Percentiles rank a stretch among this genome's conserved stretches.
phyloP scores from a whole-genome alignment of 2,329 filamentous ascomycete genomes.

The Pyrenophora seminiperda region DNA sequence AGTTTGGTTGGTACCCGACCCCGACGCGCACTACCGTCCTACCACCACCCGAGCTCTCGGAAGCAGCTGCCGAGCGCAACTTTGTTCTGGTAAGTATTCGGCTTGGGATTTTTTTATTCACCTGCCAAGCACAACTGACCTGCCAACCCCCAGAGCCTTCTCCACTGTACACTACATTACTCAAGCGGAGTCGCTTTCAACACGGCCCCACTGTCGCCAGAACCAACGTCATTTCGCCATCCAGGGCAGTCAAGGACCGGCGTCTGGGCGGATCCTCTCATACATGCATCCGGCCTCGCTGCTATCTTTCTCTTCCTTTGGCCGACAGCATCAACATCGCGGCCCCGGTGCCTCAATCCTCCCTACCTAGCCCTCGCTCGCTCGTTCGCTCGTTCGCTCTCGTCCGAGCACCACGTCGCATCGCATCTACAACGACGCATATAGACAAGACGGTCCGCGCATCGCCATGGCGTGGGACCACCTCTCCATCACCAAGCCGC shows the following conservation, averaged over 20 bases:
- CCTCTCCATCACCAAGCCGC: slow-evolving; percentile 85
- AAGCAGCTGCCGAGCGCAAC: slow-evolving; percentile 7
- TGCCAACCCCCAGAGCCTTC: not conserved
- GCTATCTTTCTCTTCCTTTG: slow-evolving; percentile 23
- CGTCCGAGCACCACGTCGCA: slow-evolving; percentile 10
- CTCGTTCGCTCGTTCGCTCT: slow-evolving; percentile 4
- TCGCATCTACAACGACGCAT: not conserved
- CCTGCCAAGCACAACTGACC: not conserved
- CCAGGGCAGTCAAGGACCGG: slow-evolving; percentile 46
- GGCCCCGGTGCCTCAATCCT: slow-evolving; percentile 28
- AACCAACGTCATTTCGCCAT: slow-evolving; percentile 25
- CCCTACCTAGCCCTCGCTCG: slow-evolving; percentile 30
- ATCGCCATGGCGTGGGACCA: slow-evolving; percentile 75
- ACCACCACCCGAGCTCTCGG: slow-evolving; percentile 13
- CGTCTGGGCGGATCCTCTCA: slow-evolving; percentile 56
- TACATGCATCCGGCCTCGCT: slow-evolving; percentile 52
- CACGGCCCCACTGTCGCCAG: slow-evolving; percentile 11
- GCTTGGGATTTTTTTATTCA: slow-evolving; percentile 10
- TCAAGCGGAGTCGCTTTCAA: slow-evolving; percentile 6
- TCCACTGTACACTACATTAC: not conserved
- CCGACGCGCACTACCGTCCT: slow-evolving; percentile 5
- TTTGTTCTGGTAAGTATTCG: slow-evolving; percentile 5
- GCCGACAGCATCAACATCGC: slow-evolving; percentile 25
- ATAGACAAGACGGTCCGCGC: slow-evolving; percentile 10
- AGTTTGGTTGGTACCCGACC: slow-evolving; percentile 4